These are phyloP conservation scores for Vanilla planifolia DNA, from an alignment of 106 monocot genomes.

Conservation along the genomic window DNA sequence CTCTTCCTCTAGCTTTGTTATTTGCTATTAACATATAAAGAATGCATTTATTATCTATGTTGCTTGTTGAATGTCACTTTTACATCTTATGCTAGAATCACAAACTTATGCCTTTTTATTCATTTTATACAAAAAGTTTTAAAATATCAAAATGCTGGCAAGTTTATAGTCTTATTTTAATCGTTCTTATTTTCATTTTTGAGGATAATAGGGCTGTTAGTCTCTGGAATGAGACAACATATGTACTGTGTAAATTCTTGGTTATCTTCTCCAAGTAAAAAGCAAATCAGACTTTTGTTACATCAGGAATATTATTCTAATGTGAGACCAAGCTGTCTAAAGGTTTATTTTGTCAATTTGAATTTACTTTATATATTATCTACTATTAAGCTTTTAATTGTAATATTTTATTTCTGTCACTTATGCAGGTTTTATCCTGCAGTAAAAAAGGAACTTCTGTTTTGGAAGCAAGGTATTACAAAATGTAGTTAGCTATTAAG, in stretches of 20 bases:
- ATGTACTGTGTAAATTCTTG: background rate
- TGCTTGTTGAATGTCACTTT: background rate
- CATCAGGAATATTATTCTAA: background rate
- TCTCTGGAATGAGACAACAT: background rate
- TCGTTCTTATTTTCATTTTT: background rate
- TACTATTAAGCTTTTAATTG: background rate
- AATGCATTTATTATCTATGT: background rate
- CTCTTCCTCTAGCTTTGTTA: too few relatives aligned
- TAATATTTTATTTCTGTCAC: background rate
- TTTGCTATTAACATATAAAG: too few relatives aligned
- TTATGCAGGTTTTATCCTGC: conserved; percentile 34
- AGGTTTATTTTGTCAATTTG: conserved; percentile 4
- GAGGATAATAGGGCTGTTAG: background rate
- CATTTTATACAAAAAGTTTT: background rate
- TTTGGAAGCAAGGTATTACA: conserved; percentile 29
- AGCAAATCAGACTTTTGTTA: background rate
- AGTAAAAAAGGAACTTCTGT: conserved; percentile 24
- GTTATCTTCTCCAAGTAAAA: background rate
- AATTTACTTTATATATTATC: background rate
- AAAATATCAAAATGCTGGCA: too few relatives aligned
- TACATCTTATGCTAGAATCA: background rate
- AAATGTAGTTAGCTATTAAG: background rate
- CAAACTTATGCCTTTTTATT: background rate
- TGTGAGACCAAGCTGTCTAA: background rate
- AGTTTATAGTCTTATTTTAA: background rate